phyloP scores from a whole-genome alignment of 1,284 basidiomycete species.

The Cutaneotrichosporon sp. region DNA sequence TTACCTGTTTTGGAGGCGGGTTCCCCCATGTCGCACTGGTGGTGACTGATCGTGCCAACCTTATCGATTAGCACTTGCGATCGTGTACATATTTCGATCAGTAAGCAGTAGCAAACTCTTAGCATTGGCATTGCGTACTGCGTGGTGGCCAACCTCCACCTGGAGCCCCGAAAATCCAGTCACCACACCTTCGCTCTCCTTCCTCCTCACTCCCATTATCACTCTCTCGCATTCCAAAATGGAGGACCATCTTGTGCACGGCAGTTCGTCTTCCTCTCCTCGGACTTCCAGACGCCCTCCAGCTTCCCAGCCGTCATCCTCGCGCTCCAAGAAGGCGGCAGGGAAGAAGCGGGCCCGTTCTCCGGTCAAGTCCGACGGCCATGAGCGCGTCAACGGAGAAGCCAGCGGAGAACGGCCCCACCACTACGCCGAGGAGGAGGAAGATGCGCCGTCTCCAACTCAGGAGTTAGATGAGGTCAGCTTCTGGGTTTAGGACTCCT shows the following conservation, averaged over 20 bases:
- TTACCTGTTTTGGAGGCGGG: too few relatives aligned
- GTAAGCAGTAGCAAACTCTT: too few relatives aligned
- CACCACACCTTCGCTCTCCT: not conserved
- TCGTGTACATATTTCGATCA: too few relatives aligned
- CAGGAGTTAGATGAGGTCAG: slow-evolving; percentile 35
- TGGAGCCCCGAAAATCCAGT: too few relatives aligned
- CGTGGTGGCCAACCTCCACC: too few relatives aligned
- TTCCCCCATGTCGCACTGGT: too few relatives aligned
- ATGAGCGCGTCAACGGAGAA: not conserved
- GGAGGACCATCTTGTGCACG: slow-evolving; percentile 1
- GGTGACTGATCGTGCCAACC: too few relatives aligned
- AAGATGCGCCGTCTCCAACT: slow-evolving; percentile 1
- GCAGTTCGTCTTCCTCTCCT: not conserved
- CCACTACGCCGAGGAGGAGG: slow-evolving; percentile 10
- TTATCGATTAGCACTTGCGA: too few relatives aligned
- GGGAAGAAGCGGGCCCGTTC: not conserved
- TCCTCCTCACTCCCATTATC: not conserved
- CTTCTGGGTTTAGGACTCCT: not conserved
- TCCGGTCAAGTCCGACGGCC: not conserved
- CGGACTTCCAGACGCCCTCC: not conserved
- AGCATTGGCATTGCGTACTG: too few relatives aligned
- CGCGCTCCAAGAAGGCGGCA: not conserved
- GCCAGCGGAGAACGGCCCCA: not conserved
- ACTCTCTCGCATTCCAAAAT: not conserved
- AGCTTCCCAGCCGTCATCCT: not conserved